Percentiles rank a stretch among this genome's conserved stretches.
phyloP scores from a whole-genome alignment of 2,329 filamentous ascomycete species.

The Dothidotthia symphoricarpi region DNA sequence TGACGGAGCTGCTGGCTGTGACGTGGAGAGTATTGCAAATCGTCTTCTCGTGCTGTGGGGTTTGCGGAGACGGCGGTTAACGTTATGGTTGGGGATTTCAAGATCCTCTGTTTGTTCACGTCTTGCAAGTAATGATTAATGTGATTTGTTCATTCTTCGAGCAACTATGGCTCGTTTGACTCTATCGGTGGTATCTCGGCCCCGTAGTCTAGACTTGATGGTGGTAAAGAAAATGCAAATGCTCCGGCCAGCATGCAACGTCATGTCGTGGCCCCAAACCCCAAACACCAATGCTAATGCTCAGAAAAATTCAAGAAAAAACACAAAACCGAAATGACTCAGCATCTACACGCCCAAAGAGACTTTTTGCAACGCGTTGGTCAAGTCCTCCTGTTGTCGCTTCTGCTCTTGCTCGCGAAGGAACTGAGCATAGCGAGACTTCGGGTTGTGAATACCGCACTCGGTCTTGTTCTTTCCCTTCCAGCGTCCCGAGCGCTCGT shows the following conservation, averaged over 20 bases:
- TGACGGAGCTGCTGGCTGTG: neutral
- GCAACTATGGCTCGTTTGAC: too few species aligned
- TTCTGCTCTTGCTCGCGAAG: slow-evolving; percentile 71
- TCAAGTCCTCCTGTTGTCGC: slow-evolving; percentile 41
- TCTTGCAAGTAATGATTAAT: too few species aligned
- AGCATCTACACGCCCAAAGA: slow-evolving; percentile 20
- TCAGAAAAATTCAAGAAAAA: slow-evolving; percentile 21
- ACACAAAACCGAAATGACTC: slow-evolving; percentile 16
- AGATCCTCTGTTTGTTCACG: too few species aligned
- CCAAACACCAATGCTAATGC: slow-evolving; percentile 47
- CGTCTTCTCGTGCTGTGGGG: too few species aligned
- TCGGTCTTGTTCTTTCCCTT: slow-evolving; percentile 95
- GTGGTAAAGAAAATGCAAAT: slow-evolving; percentile 6
- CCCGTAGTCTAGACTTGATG: slow-evolving; percentile 13
- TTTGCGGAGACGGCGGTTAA: too few species aligned
- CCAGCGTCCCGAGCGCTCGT: slow-evolving; percentile 95
- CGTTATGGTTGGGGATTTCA: too few species aligned
- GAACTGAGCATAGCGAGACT: slow-evolving; percentile 87
- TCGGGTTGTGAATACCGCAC: slow-evolving; percentile 98
- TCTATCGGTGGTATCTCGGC: slow-evolving; percentile 24
- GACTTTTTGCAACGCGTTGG: slow-evolving; percentile 33
- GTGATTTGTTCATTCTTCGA: slow-evolving; percentile 3
- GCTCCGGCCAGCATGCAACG: neutral
- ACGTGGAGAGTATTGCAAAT: too few species aligned
- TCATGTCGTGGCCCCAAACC: slow-evolving; percentile 13